Percentiles rank a stretch among this genome's conserved stretches.
These are phyloP conservation scores for Termitomyces sp. DNA, from an alignment of 768 basidiomycete species.

Conservation along the genomic window DNA sequence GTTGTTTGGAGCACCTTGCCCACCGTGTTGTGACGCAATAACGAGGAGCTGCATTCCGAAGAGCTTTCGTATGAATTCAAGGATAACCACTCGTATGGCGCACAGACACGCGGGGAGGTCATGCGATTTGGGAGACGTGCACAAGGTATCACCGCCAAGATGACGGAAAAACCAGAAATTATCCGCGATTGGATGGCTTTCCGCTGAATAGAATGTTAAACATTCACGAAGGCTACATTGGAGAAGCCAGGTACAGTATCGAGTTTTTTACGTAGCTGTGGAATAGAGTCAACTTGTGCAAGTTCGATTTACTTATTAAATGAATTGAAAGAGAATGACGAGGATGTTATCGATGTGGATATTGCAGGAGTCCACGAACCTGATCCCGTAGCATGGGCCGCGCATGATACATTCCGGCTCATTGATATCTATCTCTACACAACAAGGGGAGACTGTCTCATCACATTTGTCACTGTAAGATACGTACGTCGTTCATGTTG, in stretches of 20 bases:
- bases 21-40: neutral
- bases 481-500: neutral
- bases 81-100: neutral
- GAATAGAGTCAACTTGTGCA: neutral
- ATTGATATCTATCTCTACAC: neutral
- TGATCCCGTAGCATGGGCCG: neutral
- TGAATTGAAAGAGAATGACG: neutral
- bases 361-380: neutral
- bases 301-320: neutral
- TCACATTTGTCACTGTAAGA: neutral
- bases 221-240: neutral
- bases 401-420: neutral
- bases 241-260: neutral
- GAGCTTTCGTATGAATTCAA: neutral
- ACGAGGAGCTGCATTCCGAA: neutral
- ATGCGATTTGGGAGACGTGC: slow-evolving; percentile 4
- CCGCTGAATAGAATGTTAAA: neutral
- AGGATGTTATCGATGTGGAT: neutral
- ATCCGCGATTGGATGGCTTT: too few species aligned
- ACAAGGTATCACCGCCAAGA: neutral
- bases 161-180: neutral
- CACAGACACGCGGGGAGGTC: neutral
- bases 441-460: neutral
- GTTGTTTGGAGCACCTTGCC: neutral
- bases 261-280: neutral